Evolutionary conservation across 768 basidiomycete genomes (phyloP), one percentile per base, ranked within the genome.

Genomic region (Megacollybia marginata): DNA sequence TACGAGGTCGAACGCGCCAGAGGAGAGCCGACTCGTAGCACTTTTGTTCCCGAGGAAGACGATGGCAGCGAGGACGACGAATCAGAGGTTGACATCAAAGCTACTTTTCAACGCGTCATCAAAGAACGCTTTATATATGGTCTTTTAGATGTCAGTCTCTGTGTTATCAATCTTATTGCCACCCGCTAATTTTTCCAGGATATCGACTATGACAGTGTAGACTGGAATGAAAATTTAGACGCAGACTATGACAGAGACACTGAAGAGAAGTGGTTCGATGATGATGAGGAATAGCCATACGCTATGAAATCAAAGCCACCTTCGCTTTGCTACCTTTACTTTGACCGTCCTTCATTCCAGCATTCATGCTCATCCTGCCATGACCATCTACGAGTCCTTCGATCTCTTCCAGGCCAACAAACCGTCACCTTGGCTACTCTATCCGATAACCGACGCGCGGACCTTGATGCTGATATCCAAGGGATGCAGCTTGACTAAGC

Each of bases 111-210:
- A 57, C 69, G 85, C 38, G 65, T 70, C 28, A 63, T 91, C n/a
- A 74, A 67, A 46, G 87, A 90, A 60, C 68, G 72, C 10, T 83
- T 89, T 55, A 85, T 91, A 19, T 88, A 89, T 54, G 88, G 88
- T 5, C 61, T 82, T 50, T 68, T 91, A 10, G 83, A 87, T 63
- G 88, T 81, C 65, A 65, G 80, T 65, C 15, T 28, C 42, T 46
- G 48, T 18, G 47, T 35, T 31, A 31, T 32, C 40, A 42, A 47
- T 18, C 9, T 42, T 4, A 6, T n/a, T 11, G 20, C 4, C n/a
- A 44, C 44, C 13, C 28, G 5, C 13, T 16, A 31, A 19, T 16
- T 6, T 18, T 23, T 32, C 49, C 59, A 90, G 87, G 70, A 74
- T 5, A 74, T 83, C 32, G 77, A 88, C 55, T 90, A 90, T 50